These are phyloP conservation scores for Sporisorium exsertum DNA, from an alignment of 1,284 basidiomycete species.

Conservation along the genomic window DNA sequence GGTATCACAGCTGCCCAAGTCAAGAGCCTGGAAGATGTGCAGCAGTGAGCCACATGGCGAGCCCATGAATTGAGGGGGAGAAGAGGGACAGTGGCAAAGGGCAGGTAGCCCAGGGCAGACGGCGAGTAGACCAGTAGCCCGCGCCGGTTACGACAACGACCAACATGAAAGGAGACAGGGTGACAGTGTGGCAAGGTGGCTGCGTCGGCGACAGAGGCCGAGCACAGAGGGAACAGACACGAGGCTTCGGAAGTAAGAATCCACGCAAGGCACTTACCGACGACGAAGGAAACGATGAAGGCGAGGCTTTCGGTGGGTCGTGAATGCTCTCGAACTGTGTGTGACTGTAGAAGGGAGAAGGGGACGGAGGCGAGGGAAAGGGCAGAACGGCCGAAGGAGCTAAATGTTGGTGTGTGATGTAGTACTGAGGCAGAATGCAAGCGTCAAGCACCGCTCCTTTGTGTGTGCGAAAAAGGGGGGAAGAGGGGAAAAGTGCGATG, in stretches of 20 bases:
- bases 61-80: slow-evolving; percentile 1
- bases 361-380: neutral
- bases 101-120: neutral
- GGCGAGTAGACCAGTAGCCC: neutral
- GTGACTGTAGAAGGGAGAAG: slow-evolving; percentile 34
- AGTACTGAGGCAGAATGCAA: slow-evolving; percentile 47
- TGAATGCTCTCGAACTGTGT: slow-evolving; percentile 17
- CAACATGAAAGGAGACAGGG: slow-evolving; percentile 13
- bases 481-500: slow-evolving; percentile 36
- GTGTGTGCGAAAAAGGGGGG: slow-evolving; percentile 4
- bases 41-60: slow-evolving; percentile 23
- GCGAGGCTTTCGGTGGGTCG: slow-evolving; percentile 33
- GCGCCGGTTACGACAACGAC: neutral
- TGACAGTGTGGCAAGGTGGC: slow-evolving; percentile 9
- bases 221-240: neutral
- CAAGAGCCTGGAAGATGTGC: slow-evolving; percentile 17
- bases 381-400: slow-evolving; percentile 13
- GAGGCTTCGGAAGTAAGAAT: slow-evolving; percentile 2
- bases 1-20: slow-evolving; percentile 24
- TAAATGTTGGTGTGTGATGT: slow-evolving; percentile 34
- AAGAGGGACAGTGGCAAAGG: neutral
- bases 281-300: slow-evolving; percentile 20
- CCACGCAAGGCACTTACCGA: slow-evolving; percentile 37
- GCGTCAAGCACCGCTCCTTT: slow-evolving; percentile 30
- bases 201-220: slow-evolving; percentile 16